phyloP scores from a whole-genome alignment of 768 basidiomycete genomes.

The Astraeus odoratus region DNA sequence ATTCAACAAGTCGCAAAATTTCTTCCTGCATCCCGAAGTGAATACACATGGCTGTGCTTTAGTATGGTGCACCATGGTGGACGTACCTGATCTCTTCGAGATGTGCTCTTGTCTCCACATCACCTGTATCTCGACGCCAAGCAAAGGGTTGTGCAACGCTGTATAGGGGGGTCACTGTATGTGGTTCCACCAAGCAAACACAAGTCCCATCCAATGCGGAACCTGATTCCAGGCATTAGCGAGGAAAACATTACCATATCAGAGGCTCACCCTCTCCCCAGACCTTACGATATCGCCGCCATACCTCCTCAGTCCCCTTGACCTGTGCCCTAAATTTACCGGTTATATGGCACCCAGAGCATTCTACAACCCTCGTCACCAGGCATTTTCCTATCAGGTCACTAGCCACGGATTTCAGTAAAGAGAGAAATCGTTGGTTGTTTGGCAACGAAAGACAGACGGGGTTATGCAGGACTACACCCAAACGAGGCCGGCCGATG shows the following conservation, averaged over 20 bases:
- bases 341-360: not conserved
- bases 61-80: too few relatives aligned
- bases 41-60: too few relatives aligned
- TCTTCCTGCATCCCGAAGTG: too few relatives aligned
- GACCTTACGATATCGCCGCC: not conserved
- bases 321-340: not conserved
- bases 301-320: not conserved
- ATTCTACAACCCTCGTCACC: not conserved
- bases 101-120: not conserved
- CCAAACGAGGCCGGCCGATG: not conserved
- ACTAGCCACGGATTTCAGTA: not conserved
- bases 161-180: not conserved
- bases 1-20: too few relatives aligned
- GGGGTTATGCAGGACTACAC: not conserved
- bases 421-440: not conserved
- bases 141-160: not conserved
- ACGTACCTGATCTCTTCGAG: not conserved
- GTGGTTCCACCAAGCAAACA: not conserved
- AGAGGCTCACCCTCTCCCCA: not conserved
- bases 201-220: not conserved
- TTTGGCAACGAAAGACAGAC: not conserved
- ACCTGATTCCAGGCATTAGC: not conserved
- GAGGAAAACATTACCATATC: not conserved
- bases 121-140: not conserved
- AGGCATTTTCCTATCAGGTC: not conserved